Base-by-base conservation (phyloP, 257 asterid species). In the Phtheirospermum japonicum region DNA sequence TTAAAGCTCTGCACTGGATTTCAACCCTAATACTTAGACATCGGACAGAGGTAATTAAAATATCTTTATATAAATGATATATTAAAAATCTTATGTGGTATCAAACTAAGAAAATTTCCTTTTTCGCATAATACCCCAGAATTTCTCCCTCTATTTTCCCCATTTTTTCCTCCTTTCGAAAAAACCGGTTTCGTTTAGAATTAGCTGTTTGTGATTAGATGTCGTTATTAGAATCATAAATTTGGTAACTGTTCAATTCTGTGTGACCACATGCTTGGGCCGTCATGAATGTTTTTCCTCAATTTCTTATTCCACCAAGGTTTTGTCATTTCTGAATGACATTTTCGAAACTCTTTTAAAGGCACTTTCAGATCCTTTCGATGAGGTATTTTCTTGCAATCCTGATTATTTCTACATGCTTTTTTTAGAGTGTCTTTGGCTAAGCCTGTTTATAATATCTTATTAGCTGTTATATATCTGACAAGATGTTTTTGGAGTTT, bases 331-430 rank as follows among this genome's bases (percentile, higher is more conserved):
- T 74, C 79, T 89, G 75, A 76, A 83, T 64, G 96, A 89, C 53
- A 74, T 90, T 67, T 90, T 89, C 56, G 94, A 87, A 57, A 79
- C 94, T 39, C 97, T 93, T 74, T 72, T 89, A 61, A 83, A 89
- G 87, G 86, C 94, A 9, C 86, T 93, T 40, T 89, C 97, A 57
- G 99, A 93, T 82, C 95, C 96, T 53, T 93, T 96, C 40, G 97
- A 93, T 50, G 90, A 93, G 99, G 99, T 93, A 93, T 64, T 66
- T 77, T 75, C 77, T 63, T 49, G 39, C 40, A 7, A 43, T 50
- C 62, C 71, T 49, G 14, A 12, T 42, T 50, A 17, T 57, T 61
- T 72, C 61, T 60, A 50, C 26, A 36, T 40, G 67, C 10, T 55
- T 26, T 20, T 19, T 68, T 46, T 58, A 31, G 0, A 42, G 31